These are phyloP conservation scores for Claviceps africana DNA, from an alignment of 2,329 filamentous ascomycete genomes.

Conservation along the genomic window DNA sequence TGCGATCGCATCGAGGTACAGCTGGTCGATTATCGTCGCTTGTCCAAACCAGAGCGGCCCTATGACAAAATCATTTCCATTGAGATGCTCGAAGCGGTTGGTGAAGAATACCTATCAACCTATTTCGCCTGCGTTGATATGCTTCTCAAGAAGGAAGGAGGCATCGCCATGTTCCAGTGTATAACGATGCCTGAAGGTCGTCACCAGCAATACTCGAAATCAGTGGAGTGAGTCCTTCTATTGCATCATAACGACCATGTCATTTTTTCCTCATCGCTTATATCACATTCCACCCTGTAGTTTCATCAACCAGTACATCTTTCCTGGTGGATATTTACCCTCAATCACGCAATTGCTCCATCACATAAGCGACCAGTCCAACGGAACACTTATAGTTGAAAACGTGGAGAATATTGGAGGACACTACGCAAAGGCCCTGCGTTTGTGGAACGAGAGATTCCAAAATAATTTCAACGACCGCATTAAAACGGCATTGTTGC, in stretches of 20 bases:
- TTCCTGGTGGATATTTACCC: constrained; percentile 61
- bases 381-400: constrained; percentile 50
- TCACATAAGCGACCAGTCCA: constrained; percentile 46
- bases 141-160: constrained; percentile 50
- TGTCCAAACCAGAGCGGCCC: constrained; percentile 35
- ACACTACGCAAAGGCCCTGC: constrained; percentile 56
- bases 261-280: not conserved
- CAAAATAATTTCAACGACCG: constrained; percentile 43
- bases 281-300: constrained; percentile 14
- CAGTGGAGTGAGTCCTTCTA: constrained; percentile 39
- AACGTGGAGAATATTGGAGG: constrained; percentile 58
- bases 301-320: constrained; percentile 67
- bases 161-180: constrained; percentile 59
- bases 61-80: constrained; percentile 64
- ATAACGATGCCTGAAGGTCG: constrained; percentile 62
- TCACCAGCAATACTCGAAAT: constrained; percentile 50
- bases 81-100: constrained; percentile 67
- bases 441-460: constrained; percentile 56
- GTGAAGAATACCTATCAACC: constrained; percentile 49
- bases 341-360: constrained; percentile 41
- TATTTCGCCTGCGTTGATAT: constrained; percentile 53
- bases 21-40: constrained; percentile 53
- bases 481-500: constrained; percentile 46
- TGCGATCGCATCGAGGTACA: constrained; percentile 47
- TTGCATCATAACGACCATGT: not conserved